These are phyloP conservation scores for Oidium heveae DNA, from an alignment of 2,329 filamentous ascomycete genomes.

Conservation along the genomic window DNA sequence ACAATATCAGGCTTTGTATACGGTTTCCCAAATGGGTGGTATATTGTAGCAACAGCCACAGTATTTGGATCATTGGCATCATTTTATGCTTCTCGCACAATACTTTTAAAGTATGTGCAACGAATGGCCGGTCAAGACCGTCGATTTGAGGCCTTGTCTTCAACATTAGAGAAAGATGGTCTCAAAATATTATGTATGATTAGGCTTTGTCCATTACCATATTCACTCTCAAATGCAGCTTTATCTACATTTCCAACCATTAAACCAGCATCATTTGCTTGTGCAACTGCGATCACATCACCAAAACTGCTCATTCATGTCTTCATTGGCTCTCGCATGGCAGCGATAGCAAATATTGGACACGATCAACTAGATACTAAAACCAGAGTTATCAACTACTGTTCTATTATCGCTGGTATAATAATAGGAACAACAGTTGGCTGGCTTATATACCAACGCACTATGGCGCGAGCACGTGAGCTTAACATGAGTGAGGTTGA, in stretches of 20 bases:
- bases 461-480: conserved; percentile 35
- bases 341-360: conserved; percentile 56
- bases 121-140: conserved; percentile 59
- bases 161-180: conserved; percentile 77
- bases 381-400: conserved; percentile 63
- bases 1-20: conserved; percentile 48
- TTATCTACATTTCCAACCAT: conserved; percentile 85
- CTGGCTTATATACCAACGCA: conserved; percentile 58
- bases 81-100: conserved; percentile 56
- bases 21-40: conserved; percentile 45
- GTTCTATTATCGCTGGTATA: conserved; percentile 49
- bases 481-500: conserved; percentile 16
- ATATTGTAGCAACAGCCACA: conserved; percentile 50
- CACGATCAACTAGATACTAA: conserved; percentile 47
- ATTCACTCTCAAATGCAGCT: conserved; percentile 81
- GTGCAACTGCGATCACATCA: conserved; percentile 57
- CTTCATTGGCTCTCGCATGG: conserved; percentile 71
- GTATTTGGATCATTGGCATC: conserved; percentile 53
- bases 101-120: conserved; percentile 57
- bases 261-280: conserved; percentile 44
- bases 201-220: conserved; percentile 74
- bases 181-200: conserved; percentile 78
- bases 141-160: conserved; percentile 65
- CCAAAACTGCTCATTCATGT: conserved; percentile 82
- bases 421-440: conserved; percentile 51